A percentile compares a stretch with the other conserved stretches of the same genome.
Evolutionary conservation across 306 rosid genomes (phyloP).

Genomic region (Fragaria ananassa): DNA sequence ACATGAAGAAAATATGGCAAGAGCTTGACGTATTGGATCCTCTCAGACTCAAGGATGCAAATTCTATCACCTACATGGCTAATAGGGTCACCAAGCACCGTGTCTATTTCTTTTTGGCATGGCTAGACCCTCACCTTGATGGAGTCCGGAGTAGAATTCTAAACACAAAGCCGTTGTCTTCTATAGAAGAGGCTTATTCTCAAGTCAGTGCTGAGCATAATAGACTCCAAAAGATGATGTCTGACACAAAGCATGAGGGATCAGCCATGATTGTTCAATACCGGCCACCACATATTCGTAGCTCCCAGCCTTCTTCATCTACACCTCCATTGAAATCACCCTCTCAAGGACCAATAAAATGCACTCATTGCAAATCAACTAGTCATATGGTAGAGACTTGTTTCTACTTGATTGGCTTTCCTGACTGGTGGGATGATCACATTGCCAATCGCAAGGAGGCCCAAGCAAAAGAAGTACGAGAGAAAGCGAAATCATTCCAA

Average conservation of each 20-base stretch:
- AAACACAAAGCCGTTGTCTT: not conserved
- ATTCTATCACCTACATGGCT: not conserved
- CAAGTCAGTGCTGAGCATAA: not conserved
- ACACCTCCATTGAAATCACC: not conserved
- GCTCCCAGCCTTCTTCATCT: not conserved
- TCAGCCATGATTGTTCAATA: not conserved
- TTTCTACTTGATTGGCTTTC: not conserved
- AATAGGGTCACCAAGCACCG: not conserved
- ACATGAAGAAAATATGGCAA: too few species aligned
- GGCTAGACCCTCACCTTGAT: not conserved
- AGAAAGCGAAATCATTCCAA: not conserved
- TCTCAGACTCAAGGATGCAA: not conserved
- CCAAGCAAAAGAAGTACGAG: not conserved
- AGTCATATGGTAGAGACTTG: not conserved
- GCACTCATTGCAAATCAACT: not conserved
- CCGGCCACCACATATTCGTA: not conserved
- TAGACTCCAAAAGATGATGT: not conserved
- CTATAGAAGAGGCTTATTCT: not conserved
- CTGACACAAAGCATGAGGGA: not conserved
- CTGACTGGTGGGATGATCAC: not conserved
- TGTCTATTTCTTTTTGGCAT: not conserved
- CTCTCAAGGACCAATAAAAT: not conserved
- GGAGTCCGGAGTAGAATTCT: not conserved
- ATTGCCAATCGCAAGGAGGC: not conserved
- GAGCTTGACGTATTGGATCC: not conserved